phyloP scores from a whole-genome alignment of 1,284 basidiomycete species.

The Ceratobasidium sp. region DNA sequence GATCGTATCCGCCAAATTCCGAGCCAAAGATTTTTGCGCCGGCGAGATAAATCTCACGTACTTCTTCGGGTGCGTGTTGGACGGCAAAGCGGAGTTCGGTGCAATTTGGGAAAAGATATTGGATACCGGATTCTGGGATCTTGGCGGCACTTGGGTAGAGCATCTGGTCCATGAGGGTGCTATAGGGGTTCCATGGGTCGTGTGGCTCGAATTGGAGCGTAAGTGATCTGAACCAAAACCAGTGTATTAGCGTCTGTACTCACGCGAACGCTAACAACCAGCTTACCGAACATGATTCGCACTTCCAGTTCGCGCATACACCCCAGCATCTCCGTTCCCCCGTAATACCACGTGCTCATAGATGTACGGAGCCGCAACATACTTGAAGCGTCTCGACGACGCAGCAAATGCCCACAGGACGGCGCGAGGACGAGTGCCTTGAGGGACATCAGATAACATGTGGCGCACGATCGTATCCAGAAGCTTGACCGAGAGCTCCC shows the following conservation, averaged over 20 bases:
- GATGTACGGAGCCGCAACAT: constrained; percentile 6
- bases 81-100: background rate
- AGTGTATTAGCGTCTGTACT: background rate
- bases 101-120: background rate
- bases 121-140: background rate
- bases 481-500: background rate
- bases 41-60: background rate
- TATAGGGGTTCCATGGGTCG: background rate
- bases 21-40: background rate
- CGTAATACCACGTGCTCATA: constrained; percentile 15
- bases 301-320: constrained; percentile 12
- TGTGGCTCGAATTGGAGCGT: constrained; percentile 14
- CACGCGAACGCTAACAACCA: background rate
- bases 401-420: background rate
- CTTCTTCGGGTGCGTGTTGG: background rate
- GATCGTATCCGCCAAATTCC: background rate
- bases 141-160: background rate
- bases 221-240: background rate
- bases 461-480: background rate
- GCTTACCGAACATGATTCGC: constrained; percentile 19
- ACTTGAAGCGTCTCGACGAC: background rate
- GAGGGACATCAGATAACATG: background rate
- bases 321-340: constrained; percentile 4
- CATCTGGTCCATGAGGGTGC: background rate
- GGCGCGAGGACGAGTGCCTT: background rate